Base-by-base conservation (phyloP, 2,329 filamentous ascomycete species). In the Furcasterigmium furcatum region DNA sequence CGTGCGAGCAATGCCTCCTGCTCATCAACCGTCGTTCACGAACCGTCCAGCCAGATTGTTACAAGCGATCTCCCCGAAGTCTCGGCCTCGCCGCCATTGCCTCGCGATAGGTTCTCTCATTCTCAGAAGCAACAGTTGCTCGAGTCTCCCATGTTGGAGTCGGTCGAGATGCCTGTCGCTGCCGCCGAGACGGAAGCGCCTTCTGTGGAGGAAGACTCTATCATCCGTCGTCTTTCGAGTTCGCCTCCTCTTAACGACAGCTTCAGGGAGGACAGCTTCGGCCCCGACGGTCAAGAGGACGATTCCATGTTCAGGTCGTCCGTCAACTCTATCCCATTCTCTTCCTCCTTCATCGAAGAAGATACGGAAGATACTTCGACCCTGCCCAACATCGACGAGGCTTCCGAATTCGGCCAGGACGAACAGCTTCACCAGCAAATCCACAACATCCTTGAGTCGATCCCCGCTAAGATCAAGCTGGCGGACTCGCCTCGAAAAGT, bases 391-490 rank as follows among this genome's bases (percentile, higher is more conserved):
- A 60, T 61, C 5, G 55, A 56, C 32, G 68, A 59, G 45, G 57
- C 57, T 52, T 65, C 62, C 41, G 53, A 63, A 5, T 67, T 66
- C 45, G 67, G 65, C 43, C 68, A 76, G 1, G 82, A 86, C 51
- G 84, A 89, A 52, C 80, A 88, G 46, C 74, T 95, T 13, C 87
- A 90, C 53, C 81, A 84, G 51, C 89, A 91, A 60, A 91, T 95
- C 41, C 87, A 81, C 58, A 81, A 87, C 43, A 87, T 95, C 46
- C 76, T 95, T 32, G 82, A 82, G 47, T 85, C 78, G 18, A 88
- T 95, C 50, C 89, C 90, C 2, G 85, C 85, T 25, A 84, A 84
- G 50, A 95, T 97, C 56, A 84, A 83, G 43, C 74, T 96, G 35
- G 82, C 82, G 2, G 74, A 77, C 3, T 70, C 73, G 46, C 58